phyloP scores from a whole-genome alignment of 2,329 filamentous ascomycete species.

The Epichloe hybrida region DNA sequence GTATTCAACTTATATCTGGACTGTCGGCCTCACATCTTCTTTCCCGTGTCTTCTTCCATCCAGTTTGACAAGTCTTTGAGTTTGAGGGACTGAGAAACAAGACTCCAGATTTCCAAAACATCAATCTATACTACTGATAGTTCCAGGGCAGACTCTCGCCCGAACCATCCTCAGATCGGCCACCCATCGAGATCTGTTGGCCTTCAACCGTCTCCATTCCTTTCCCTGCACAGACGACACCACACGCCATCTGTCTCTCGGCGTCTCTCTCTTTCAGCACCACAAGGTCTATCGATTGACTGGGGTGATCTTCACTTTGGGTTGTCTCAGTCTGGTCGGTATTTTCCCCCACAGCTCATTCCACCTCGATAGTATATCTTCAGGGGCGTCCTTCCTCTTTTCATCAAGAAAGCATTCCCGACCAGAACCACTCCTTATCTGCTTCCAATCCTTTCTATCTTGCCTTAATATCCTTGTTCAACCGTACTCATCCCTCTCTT shows the following conservation, averaged over 20 bases:
- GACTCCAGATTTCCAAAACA: conserved; percentile 11
- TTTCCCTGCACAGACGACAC: conserved; percentile 18
- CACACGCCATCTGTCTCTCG: conserved; percentile 22
- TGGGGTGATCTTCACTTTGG: conserved; percentile 20
- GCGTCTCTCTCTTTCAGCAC: conserved; percentile 16
- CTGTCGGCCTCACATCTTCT: conserved; percentile 8
- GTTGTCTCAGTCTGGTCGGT: conserved; percentile 21
- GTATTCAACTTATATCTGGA: conserved; percentile 6
- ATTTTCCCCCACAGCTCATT: conserved; percentile 22
- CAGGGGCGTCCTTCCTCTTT: conserved; percentile 21
- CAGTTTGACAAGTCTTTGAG: conserved; percentile 4
- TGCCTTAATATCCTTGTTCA: conserved; percentile 4
- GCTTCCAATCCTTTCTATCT: conserved; percentile 2
- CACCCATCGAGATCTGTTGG: conserved; percentile 15
- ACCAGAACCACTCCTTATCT: conserved; percentile 14
- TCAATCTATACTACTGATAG: conserved; percentile 13
- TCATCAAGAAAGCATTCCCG: conserved; percentile 21
- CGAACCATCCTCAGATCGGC: conserved; percentile 11
- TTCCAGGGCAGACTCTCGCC: conserved; percentile 10
- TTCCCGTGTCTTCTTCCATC: not conserved
- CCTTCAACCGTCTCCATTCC: conserved; percentile 17
- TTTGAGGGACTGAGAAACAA: conserved; percentile 11
- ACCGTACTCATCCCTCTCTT: not conserved
- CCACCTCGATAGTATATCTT: conserved; percentile 28
- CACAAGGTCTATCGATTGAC: conserved; percentile 18